phyloP scores from a whole-genome alignment of 768 basidiomycete species.

The Russula griseocarnosa region DNA sequence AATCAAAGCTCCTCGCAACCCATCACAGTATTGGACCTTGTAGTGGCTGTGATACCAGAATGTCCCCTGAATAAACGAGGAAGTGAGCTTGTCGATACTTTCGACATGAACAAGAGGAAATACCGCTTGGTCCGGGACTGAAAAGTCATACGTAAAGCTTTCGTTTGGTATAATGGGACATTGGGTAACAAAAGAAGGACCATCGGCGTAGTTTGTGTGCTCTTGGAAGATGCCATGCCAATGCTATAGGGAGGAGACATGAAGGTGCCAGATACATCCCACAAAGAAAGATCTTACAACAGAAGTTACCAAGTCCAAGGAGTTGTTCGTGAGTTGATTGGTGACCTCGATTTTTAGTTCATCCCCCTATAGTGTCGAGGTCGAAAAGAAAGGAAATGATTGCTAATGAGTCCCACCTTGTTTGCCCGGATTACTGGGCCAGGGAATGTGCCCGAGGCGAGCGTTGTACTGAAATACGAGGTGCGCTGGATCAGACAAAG shows the following conservation, averaged over 20 bases:
- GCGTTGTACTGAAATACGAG: background rate
- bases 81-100: background rate
- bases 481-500: background rate
- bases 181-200: constrained; percentile 27
- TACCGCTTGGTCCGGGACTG: constrained; percentile 18
- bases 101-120: background rate
- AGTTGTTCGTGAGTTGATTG: background rate
- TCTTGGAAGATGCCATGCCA: constrained; percentile 32
- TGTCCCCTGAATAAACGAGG: background rate
- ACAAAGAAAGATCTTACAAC: constrained; percentile 12
- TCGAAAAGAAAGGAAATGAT: background rate
- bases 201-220: constrained; percentile 24
- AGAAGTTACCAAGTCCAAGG: constrained; percentile 20
- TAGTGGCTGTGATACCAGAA: background rate
- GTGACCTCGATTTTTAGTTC: constrained; percentile 10
- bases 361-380: background rate
- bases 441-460: constrained; percentile 5
- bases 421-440: constrained; percentile 11
- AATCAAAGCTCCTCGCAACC: background rate
- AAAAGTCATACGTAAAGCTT: constrained; percentile 23
- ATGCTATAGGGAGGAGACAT: constrained; percentile 20
- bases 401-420: background rate
- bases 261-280: too few species aligned
- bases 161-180: constrained; percentile 29
- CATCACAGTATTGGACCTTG: background rate